Evolutionary conservation across 1,284 basidiomycete species (phyloP).

Genomic region (Coniferiporia weirii): DNA sequence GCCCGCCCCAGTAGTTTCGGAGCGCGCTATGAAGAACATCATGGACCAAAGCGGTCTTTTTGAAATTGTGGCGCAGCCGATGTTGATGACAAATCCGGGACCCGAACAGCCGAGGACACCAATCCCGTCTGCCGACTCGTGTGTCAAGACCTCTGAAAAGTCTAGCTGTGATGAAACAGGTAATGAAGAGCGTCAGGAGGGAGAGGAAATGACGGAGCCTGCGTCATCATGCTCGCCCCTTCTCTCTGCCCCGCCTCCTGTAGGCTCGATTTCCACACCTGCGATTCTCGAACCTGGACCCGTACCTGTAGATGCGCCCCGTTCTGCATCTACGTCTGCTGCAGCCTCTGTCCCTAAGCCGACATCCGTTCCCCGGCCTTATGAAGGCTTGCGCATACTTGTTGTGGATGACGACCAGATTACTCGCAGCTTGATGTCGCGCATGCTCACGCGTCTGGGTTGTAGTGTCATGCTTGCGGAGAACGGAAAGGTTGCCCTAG

Average conservation of each 20-base stretch:
- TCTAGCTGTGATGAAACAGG: too few relatives aligned
- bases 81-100: not conserved
- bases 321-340: not conserved
- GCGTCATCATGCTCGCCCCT: too few relatives aligned
- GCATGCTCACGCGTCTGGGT: slow-evolving; percentile 42
- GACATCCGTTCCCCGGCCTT: not conserved
- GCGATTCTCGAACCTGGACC: not conserved
- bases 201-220: too few relatives aligned
- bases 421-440: slow-evolving; percentile 41
- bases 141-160: not conserved
- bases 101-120: not conserved
- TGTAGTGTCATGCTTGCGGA: slow-evolving; percentile 40
- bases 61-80: slow-evolving; percentile 6
- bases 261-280: not conserved
- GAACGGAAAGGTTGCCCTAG: slow-evolving; percentile 42
- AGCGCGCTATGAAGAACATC: slow-evolving; percentile 18
- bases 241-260: too few relatives aligned
- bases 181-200: too few relatives aligned
- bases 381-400: slow-evolving; percentile 19
- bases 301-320: too few relatives aligned
- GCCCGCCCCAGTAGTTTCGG: not conserved
- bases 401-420: slow-evolving; percentile 31
- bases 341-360: not conserved
- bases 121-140: not conserved
- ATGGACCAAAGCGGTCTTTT: slow-evolving; percentile 21